A percentile compares a stretch with the other conserved stretches of the same genome.
phyloP scores from a whole-genome alignment of 129 eudicot species.

The Helianthus tuberosus region DNA sequence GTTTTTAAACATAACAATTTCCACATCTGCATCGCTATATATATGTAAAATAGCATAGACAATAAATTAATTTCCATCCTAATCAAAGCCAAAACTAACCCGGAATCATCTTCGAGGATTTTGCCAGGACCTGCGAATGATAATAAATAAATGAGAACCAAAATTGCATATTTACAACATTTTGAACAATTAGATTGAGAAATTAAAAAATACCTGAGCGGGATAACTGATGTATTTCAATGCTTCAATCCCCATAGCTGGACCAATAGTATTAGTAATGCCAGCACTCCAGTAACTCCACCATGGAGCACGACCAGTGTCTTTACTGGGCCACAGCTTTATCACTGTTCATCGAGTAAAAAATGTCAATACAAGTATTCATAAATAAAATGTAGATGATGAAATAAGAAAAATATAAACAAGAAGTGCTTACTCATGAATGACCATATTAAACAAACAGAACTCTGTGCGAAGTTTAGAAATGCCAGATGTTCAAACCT shows the following conservation, averaged over 20 bases:
- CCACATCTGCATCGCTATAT: not conserved
- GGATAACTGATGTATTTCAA: conserved; percentile 95
- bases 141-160: conserved; percentile 27
- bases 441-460: conserved; percentile 91
- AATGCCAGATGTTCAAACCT: conserved; percentile 96
- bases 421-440: conserved; percentile 67
- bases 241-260: conserved; percentile 99
- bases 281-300: conserved; percentile 99
- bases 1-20: conserved; percentile 1
- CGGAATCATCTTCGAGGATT: conserved; percentile 99
- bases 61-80: not conserved
- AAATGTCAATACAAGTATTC: conserved; percentile 15
- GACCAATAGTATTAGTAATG: conserved; percentile 93
- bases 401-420: not conserved
- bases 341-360: conserved; percentile 55
- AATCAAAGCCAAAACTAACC: conserved; percentile 46
- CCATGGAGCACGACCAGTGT: conserved; percentile 90
- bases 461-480: conserved; percentile 87
- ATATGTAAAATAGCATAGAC: not conserved
- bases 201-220: conserved; percentile 64
- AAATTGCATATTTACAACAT: not conserved
- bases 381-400: not conserved
- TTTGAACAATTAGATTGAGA: conserved; percentile 13
- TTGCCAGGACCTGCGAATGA: conserved; percentile 85
- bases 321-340: conserved; percentile 72